A percentile compares a stretch with the other conserved stretches of the same genome.
phyloP scores from a whole-genome alignment of 1,284 basidiomycete genomes.

The Chiua sp. region DNA sequence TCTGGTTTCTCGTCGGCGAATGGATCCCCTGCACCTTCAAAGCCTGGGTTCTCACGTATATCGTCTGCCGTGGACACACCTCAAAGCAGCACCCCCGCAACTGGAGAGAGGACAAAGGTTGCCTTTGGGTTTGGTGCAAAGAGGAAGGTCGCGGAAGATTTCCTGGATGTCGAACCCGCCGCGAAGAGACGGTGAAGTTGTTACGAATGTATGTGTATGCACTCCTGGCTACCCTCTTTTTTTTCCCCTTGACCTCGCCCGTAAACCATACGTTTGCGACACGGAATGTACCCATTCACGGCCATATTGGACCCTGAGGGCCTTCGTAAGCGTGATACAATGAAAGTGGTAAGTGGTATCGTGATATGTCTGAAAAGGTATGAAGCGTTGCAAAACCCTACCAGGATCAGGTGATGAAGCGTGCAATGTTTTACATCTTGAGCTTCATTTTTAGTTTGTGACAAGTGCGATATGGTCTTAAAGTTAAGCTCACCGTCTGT shows the following conservation, averaged over 20 bases:
- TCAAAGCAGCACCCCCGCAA: slow-evolving; percentile 56
- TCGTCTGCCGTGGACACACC: slow-evolving; percentile 57
- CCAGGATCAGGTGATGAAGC: too few relatives aligned
- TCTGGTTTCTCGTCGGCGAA: slow-evolving; percentile 44
- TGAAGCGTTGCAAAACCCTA: too few relatives aligned
- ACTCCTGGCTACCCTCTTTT: neutral
- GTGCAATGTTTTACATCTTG: too few relatives aligned
- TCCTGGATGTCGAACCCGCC: slow-evolving; percentile 46
- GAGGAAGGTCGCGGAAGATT: slow-evolving; percentile 75
- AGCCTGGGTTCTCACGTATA: slow-evolving; percentile 80
- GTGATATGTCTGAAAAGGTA: neutral
- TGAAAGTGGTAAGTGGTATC: too few relatives aligned
- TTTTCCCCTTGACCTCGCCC: too few relatives aligned
- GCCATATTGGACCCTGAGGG: neutral
- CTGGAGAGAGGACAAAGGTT: slow-evolving; percentile 70
- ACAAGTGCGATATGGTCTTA: too few relatives aligned
- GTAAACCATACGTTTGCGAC: neutral
- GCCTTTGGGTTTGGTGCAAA: slow-evolving; percentile 78
- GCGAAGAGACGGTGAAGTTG: slow-evolving; percentile 45
- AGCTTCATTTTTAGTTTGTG: neutral
- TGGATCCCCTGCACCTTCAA: slow-evolving; percentile 66
- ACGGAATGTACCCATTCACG: neutral
- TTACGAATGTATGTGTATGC: neutral
- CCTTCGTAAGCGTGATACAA: too few relatives aligned
- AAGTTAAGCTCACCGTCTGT: neutral